Conservation (phyloP, 106 monocot genomes). For the Phalaenopsis equestris region DNA sequence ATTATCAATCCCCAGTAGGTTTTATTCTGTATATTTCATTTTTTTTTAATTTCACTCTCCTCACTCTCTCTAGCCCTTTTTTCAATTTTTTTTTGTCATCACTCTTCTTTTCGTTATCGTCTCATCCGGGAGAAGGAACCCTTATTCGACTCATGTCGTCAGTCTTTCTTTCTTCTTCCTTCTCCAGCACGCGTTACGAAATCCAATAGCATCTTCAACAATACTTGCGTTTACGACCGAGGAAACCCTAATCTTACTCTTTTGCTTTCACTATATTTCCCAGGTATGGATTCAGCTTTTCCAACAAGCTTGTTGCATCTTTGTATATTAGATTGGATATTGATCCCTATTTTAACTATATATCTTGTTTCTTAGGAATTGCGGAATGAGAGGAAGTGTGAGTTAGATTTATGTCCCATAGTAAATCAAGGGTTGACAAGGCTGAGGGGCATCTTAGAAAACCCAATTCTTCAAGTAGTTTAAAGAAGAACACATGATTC, state of each 20-base stretch:
- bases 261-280: not conserved
- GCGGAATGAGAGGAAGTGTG: slow-evolving; percentile 4
- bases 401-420: slow-evolving; percentile 11
- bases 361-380: not conserved
- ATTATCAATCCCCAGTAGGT: not conserved
- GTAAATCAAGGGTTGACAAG: slow-evolving; percentile 28
- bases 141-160: not conserved
- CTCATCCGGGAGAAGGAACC: not conserved
- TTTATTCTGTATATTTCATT: not conserved
- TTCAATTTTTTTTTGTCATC: not conserved
- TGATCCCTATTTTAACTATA: too few relatives aligned
- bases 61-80: not conserved
- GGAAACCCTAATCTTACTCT: slow-evolving; percentile 1
- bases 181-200: slow-evolving; percentile 1
- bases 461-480: slow-evolving; percentile 29
- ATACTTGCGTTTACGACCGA: not conserved
- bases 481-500: slow-evolving; percentile 28
- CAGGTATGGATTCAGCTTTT: not conserved
- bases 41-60: not conserved
- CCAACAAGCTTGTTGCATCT: not conserved
- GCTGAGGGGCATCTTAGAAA: slow-evolving; percentile 35
- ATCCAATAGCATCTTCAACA: not conserved
- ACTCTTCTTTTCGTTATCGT: not conserved
- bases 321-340: not conserved
- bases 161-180: not conserved